Evolutionary conservation across 495 filamentous ascomycete species (phyloP).

Genomic region (Podospora fimiseda): DNA sequence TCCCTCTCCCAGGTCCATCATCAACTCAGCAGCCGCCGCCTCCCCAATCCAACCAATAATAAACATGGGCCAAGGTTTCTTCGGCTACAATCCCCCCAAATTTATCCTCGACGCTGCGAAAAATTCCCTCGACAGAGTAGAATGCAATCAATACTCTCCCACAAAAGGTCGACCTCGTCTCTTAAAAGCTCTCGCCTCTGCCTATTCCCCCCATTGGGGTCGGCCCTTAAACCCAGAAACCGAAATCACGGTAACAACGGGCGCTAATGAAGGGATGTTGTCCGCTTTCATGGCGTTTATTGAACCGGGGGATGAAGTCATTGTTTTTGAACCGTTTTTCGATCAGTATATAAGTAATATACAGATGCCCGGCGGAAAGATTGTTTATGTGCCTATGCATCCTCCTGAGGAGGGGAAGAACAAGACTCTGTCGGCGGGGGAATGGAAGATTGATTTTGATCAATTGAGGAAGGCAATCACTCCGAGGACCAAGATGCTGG

Average conservation of each 20-base stretch:
- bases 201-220: constrained; percentile 83
- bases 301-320: constrained; percentile 87
- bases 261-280: constrained; percentile 94
- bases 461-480: constrained; percentile 83
- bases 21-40: constrained; percentile 81
- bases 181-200: constrained; percentile 82
- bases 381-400: constrained; percentile 88
- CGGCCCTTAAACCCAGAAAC: constrained; percentile 75
- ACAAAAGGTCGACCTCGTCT: constrained; percentile 87
- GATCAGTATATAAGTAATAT: constrained; percentile 99
- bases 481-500: constrained; percentile 87
- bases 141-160: constrained; percentile 97
- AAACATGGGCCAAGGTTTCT: constrained; percentile 97
- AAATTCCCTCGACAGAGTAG: constrained; percentile 79
- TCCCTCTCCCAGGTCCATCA: constrained; percentile 61
- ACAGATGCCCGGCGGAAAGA: constrained; percentile 90
- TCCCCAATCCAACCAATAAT: constrained; percentile 87
- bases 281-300: constrained; percentile 97
- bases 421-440: constrained; percentile 72
- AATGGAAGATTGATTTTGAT: constrained; percentile 82
- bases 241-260: constrained; percentile 91
- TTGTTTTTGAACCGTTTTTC: constrained; percentile 97
- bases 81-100: constrained; percentile 90
- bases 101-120: constrained; percentile 93
- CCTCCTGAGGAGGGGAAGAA: constrained; percentile 78